These are phyloP conservation scores for Chytridium lagenaria DNA, from an alignment of 371 early-diverging fungal species.

Conservation along the genomic window DNA sequence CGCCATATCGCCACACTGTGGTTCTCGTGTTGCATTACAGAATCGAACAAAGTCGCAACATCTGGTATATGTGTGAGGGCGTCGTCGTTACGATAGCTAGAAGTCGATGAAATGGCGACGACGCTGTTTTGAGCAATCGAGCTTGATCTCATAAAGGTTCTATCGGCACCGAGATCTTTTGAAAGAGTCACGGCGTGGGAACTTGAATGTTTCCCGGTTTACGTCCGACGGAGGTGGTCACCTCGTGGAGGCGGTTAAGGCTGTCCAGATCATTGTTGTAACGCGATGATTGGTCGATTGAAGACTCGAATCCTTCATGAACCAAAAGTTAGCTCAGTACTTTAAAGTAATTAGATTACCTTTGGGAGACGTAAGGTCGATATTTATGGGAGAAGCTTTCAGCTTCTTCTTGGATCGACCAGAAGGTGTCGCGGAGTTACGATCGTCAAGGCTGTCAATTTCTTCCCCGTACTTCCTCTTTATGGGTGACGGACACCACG, in stretches of 20 bases:
- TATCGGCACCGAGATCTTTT: neutral
- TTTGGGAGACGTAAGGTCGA: too few species aligned
- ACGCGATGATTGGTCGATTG: neutral
- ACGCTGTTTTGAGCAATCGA: too few species aligned
- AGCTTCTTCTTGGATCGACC: neutral
- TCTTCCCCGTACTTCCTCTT: conserved; percentile 4
- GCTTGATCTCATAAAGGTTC: too few species aligned
- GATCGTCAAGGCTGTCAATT: neutral
- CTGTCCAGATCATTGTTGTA: conserved; percentile 1
- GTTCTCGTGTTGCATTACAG: too few species aligned
- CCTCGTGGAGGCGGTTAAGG: conserved; percentile 21
- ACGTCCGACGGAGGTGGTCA: conserved; percentile 3
- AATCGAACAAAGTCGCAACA: too few species aligned
- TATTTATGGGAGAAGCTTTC: neutral
- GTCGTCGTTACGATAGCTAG: too few species aligned
- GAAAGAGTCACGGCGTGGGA: neutral
- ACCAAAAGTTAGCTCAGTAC: too few species aligned
- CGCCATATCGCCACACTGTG: too few species aligned
- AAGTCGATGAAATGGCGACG: too few species aligned
- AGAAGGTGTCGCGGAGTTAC: neutral
- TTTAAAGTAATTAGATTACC: too few species aligned
- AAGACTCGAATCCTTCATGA: too few species aligned
- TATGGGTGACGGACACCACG: neutral
- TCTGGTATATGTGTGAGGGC: too few species aligned
- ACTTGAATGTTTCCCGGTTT: conserved; percentile 20